Base-by-base conservation (phyloP, 1,284 basidiomycete species). In the Ustilago nuda region DNA sequence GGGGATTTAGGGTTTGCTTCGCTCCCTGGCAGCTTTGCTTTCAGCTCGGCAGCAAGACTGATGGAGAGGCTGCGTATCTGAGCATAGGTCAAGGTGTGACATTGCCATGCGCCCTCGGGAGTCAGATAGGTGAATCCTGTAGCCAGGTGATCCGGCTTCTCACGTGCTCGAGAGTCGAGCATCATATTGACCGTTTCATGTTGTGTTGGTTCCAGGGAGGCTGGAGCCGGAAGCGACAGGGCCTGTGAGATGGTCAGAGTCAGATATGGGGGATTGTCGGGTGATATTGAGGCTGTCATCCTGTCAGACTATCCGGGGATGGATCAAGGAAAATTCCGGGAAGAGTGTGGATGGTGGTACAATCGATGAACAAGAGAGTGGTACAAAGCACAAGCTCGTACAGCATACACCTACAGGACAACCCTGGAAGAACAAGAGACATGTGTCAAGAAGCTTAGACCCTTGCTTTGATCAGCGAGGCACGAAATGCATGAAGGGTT, bases 141-240 rank as follows among this genome's bases (percentile, higher is more conserved):
- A 9, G 86, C 87, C 27, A 85, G 77, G 35, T 79, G 77, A 39
- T 84, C 80, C 15, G 71, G 72, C 41, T 83, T 72, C 43, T 84
- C 81, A 9, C 61, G 39, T 4, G 85, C 85, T 13, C 87, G 82
- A 56, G 84, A 77, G 12, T 84, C 75, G 35, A 87, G 81, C 57
- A 87, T 72, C 56, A 84, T 74, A 32, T 84, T 78, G 48, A 87
- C 81, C 12, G 82, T 81, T 33, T 61, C 62, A 56, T 87, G 82
- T 19, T 82, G 71, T 57, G 82, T 78, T 2, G 87, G 86, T 57
- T 86, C 72, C 3, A 61, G 70, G 11, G 79, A 72, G 54, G 85
- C 15, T 2, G 79, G 76, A 27, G 65, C 4, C 0, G 70, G 56
- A 0, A 81, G 61, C 3, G 72, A 72, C 8, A 70, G 67, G 3